Base-by-base conservation (phyloP, 257 asterid species). In the Solanum ossicruentum region DNA sequence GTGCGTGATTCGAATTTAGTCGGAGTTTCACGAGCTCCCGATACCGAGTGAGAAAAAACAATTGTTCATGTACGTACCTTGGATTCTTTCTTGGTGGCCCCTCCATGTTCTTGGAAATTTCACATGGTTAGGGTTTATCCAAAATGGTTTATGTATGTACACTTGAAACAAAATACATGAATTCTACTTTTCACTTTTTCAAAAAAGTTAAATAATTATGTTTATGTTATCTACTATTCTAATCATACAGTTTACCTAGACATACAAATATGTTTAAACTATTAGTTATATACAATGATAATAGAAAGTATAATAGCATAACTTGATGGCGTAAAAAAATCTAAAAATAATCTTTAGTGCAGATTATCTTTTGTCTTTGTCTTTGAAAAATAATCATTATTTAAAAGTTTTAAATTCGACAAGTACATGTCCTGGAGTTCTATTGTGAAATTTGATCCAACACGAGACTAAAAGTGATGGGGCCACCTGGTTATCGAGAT, bases 1-100 rank as follows among this genome's bases (percentile, higher is more conserved):
- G 2, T 49, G 4, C 0, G 13, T 7, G 2, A 57, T 57, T 20
- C 1, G 0, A 8, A 57, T 57, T 20, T 57, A 57, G 0, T 57
- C 9, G 1, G 1, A 1, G 1, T 0, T 57, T 1, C 13, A 57
- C 3, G 6, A 0, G 4, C 11, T 9, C 6, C 26, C 5, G 4
- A 20, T 1, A 57, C 2, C 3, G 3, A 0, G 0, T 57, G 9
- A 20, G 20, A 20, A 4, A 51, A 51, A 18, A 56, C 15, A 57
- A 8, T 43, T 49, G 82, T 75, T 23, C 61, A 15, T 49, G 82
- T 49, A 77, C 77, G 77, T 36, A 69, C 82, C 63, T 77, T 51
- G 82, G 82, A 77, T 77, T 77, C 82, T 51, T 15, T 77, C 17
- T 13, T 51, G 20, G 61, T 77, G 82, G 82, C 26, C 82, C 82